Conservation (phyloP, 2,329 filamentous ascomycete species). For the Huntiella omanensis region DNA sequence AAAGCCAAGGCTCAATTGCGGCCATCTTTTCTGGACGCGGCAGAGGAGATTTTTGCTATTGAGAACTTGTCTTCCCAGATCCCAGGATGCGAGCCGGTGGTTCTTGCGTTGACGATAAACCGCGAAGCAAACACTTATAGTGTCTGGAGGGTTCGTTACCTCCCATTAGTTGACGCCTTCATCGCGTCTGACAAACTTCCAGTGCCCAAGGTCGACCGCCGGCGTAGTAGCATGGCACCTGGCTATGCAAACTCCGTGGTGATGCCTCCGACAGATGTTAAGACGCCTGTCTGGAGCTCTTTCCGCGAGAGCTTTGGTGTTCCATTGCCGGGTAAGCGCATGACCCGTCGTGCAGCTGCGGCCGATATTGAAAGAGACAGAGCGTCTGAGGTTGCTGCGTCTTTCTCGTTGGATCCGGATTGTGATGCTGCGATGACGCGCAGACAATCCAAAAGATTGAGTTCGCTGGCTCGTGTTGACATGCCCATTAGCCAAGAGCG, state of each 20-base stretch:
- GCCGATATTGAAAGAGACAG: conserved; percentile 18
- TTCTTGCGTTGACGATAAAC: conserved; percentile 68
- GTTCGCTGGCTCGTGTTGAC: conserved; percentile 76
- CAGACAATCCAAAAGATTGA: conserved; percentile 58
- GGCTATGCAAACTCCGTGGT: conserved; percentile 18
- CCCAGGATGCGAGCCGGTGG: conserved; percentile 29
- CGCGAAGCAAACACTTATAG: conserved; percentile 58
- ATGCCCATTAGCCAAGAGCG: conserved; percentile 71
- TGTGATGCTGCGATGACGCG: conserved; percentile 33
- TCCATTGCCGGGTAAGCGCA: conserved; percentile 32
- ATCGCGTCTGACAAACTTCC: conserved; percentile 17
- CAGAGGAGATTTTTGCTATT: conserved; percentile 71
- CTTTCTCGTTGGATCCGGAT: conserved; percentile 57
- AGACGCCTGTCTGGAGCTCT: conserved; percentile 54
- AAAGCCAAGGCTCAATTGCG: conserved; percentile 17
- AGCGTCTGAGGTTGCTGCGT: conserved; percentile 26
- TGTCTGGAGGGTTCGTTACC: conserved; percentile 67
- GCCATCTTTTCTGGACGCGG: conserved; percentile 44
- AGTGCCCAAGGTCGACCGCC: conserved; percentile 24
- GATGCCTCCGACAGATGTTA: conserved; percentile 21
- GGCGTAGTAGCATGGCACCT: conserved; percentile 47
- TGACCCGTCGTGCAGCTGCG: conserved; percentile 21
- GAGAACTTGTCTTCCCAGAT: conserved; percentile 43
- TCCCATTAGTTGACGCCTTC: conserved; percentile 45
- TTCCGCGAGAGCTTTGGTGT: conserved; percentile 62